Percentiles rank a stretch among this genome's conserved stretches.
Evolutionary conservation across 495 filamentous ascomycete species (phyloP).

Genomic region (Penicillium diatomitis): DNA sequence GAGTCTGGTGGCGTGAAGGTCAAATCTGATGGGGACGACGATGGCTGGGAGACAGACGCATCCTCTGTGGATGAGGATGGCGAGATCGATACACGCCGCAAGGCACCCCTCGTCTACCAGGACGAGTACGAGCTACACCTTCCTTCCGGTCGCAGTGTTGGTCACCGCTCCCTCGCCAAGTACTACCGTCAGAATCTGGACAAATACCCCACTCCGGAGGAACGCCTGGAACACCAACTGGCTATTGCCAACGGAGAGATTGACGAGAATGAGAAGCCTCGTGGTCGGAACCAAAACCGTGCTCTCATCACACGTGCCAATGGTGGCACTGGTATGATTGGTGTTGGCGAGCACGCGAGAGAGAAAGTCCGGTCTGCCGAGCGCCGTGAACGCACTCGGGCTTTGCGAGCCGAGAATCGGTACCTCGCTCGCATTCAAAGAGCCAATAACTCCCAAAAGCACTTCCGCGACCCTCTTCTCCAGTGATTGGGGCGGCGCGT

Average conservation of each 20-base stretch:
- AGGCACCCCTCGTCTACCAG: slow-evolving; percentile 62
- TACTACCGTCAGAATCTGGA: slow-evolving; percentile 93
- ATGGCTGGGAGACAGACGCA: slow-evolving; percentile 88
- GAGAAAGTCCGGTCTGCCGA: slow-evolving; percentile 52
- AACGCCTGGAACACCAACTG: slow-evolving; percentile 40
- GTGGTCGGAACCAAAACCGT: slow-evolving; percentile 42
- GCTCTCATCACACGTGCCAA: slow-evolving; percentile 58
- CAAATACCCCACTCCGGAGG: slow-evolving; percentile 62
- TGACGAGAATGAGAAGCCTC: slow-evolving; percentile 28
- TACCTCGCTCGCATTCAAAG: slow-evolving; percentile 56
- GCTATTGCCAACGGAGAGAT: slow-evolving; percentile 43
- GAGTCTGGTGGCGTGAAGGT: slow-evolving; percentile 34
- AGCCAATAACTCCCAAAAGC: slow-evolving; percentile 62
- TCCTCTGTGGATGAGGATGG: slow-evolving; percentile 60
- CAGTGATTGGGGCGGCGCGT: slow-evolving; percentile 22
- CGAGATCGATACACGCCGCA: slow-evolving; percentile 33
- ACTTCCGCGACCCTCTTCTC: slow-evolving; percentile 52
- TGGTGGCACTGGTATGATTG: slow-evolving; percentile 66
- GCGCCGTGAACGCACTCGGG: slow-evolving; percentile 55
- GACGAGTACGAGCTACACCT: slow-evolving; percentile 90
- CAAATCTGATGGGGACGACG: slow-evolving; percentile 40
- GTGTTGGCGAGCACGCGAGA: slow-evolving; percentile 62
- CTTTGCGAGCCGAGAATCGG: slow-evolving; percentile 47
- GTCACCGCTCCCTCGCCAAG: slow-evolving; percentile 73
- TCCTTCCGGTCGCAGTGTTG: slow-evolving; percentile 82